Base-by-base conservation (phyloP, 331 rosid species). In the Arachis monticola region DNA sequence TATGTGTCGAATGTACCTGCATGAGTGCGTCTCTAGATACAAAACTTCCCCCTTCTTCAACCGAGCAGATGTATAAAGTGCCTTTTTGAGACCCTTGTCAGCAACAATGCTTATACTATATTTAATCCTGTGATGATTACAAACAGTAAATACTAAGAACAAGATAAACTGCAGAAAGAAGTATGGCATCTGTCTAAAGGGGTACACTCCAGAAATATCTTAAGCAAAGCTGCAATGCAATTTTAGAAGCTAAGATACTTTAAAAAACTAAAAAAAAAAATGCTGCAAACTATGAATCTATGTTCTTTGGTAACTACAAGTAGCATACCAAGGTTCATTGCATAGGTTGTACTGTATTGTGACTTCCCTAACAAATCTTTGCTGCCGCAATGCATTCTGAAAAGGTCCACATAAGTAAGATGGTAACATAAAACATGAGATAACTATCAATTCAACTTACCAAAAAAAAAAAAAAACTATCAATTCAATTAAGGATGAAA, bases 281-380 rank as follows among this genome's bases (percentile, higher is more conserved):
- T 12, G 14, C 60, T 44, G 51, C 45, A 58, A 74, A 57, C 63
- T 40, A 60, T 40, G 75, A 46, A 30, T 60, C 40, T 8, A 48
- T 41, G 11, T 3, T 52, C 50, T 27, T 59, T 51, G 60, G 59
- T 79, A 61, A 79, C 64, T 62, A 61, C 64, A 73, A 68, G 31
- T 44, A 64, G 30, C 65, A 59, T 89, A 94, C 98, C 98, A 94
- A 38, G 98, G 98, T 73, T 94, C 98, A 82, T 94, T 94, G 92
- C 97, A 91, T 83, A 94, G 97, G 87, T 94, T 94, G 93, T 94
- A 94, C 85, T 94, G 98, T 69, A 94, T 94, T 13, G 98, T 91
- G 78, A 94, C 96, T 87, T 94, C 98, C 67, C 97, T 87, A 9
- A 91, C 93, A 81, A 81, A 91, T 84, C 88, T 91, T 76, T 94